Base-by-base conservation (phyloP, 495 filamentous ascomycete genomes). In the Neurospora hispaniola region DNA sequence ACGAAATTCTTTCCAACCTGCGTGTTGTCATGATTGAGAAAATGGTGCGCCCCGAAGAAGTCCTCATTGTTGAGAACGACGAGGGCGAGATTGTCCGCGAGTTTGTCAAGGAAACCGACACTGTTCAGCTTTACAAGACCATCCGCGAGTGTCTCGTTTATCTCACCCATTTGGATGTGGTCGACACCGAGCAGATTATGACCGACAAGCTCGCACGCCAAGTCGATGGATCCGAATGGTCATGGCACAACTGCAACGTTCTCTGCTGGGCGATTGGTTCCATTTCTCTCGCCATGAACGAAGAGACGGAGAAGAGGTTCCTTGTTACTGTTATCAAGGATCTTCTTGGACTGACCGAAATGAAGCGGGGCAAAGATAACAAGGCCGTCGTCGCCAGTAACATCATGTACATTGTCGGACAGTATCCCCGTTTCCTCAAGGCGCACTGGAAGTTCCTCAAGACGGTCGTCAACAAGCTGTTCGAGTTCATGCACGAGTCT, bases 391-490 rank as follows among this genome's bases (percentile, higher is more conserved):
- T 99, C 70, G 96, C 96, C 75, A 97, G 94, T 83, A 99, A 99
- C 82, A 99, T 99, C 82, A 99, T 99, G 96, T 99, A 99, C 79
- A 99, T 99, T 81, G 96, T 99, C 72, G 96, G 96, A 42, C 96
- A 99, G 80, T 99, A 99, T 79, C 96, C 96, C 18, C 92, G 96
- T 39, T 99, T 99, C 83, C 84, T 99, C 76, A 99, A 99, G 82
- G 96, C 96, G 0, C 96, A 99, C 80, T 99, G 96, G 96, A 99
- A 99, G 81, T 99, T 99, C 84, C 84, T 99, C 76, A 99, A 99
- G 88, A 99, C 96, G 8, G 96, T 99, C 27, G 96, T 99, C 75
- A 99, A 98, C 84, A 99, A 99, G 84, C 89, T 99, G 14, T 99
- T 99, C 77, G 96, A 99, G 82, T 99, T 99, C 79, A 99, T 99